phyloP scores from a whole-genome alignment of 345 rosid species.

The Eutrema heterophyllum region DNA sequence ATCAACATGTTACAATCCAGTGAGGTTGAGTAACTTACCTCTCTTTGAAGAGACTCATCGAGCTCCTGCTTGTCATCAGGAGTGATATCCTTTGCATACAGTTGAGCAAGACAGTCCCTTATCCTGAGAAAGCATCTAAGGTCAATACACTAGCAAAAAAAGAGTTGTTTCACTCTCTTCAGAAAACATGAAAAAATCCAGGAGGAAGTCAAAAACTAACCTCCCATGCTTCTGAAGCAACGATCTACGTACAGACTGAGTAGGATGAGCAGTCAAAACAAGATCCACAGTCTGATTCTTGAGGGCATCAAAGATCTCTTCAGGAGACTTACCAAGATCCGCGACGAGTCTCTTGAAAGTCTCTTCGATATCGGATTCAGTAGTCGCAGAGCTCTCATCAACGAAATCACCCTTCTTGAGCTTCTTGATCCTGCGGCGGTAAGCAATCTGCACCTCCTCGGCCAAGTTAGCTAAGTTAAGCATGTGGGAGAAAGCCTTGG shows the following conservation, averaged over 20 bases:
- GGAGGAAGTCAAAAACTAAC: slow-evolving; percentile 29
- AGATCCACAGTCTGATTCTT: slow-evolving; percentile 98
- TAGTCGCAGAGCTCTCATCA: slow-evolving; percentile 81
- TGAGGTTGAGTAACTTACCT: slow-evolving; percentile 40
- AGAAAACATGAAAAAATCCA: not conserved
- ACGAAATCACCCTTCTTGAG: slow-evolving; percentile 81
- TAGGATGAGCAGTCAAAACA: slow-evolving; percentile 98
- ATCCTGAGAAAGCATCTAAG: slow-evolving; percentile 46
- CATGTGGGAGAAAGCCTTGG: slow-evolving; percentile 93
- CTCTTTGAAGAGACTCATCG: slow-evolving; percentile 92
- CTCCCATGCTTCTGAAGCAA: slow-evolving; percentile 97
- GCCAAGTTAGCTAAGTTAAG: slow-evolving; percentile 97
- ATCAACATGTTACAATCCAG: not conserved
- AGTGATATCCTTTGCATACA: slow-evolving; percentile 91
- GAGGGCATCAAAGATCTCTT: slow-evolving; percentile 84
- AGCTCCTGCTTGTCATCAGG: slow-evolving; percentile 99
- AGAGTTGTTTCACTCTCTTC: not conserved
- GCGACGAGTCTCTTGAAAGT: slow-evolving; percentile 84
- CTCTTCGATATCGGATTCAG: slow-evolving; percentile 95
- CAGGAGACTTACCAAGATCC: slow-evolving; percentile 79
- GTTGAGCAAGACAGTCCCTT: slow-evolving; percentile 76
- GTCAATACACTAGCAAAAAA: not conserved
- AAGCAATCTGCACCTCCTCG: slow-evolving; percentile 95
- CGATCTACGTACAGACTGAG: slow-evolving; percentile 93
- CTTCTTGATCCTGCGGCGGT: slow-evolving; percentile 75